Conservation (phyloP, 2,329 filamentous ascomycete genomes). For the Tolypocladium capitatum region DNA sequence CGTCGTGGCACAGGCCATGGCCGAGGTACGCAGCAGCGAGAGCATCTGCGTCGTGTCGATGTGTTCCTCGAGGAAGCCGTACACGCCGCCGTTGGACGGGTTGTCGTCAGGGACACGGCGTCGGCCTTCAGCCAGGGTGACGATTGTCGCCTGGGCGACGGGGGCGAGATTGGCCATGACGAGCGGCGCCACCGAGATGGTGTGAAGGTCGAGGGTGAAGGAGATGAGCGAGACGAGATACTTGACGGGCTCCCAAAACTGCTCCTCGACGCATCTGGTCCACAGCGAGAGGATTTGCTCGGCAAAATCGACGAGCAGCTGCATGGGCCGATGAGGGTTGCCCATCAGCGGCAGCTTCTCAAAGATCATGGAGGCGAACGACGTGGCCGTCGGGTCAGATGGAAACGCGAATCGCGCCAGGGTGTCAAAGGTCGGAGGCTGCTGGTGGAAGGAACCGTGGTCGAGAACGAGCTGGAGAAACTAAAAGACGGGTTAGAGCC, state of each 20-base stretch:
- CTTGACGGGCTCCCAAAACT: conserved; percentile 48
- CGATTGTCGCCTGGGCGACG: conserved; percentile 44
- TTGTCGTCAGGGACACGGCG: conserved; percentile 37
- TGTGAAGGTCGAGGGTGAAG: conserved; percentile 50
- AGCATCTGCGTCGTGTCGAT: conserved; percentile 52
- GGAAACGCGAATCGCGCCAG: conserved; percentile 53
- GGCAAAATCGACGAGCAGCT: conserved; percentile 51
- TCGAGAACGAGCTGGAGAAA: conserved; percentile 52
- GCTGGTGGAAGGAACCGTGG: conserved; percentile 40
- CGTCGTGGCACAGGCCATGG: conserved; percentile 42
- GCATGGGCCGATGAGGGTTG: conserved; percentile 32
- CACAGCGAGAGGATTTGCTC: conserved; percentile 53
- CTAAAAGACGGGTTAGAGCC: conserved; percentile 15
- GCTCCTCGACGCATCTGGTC: conserved; percentile 52
- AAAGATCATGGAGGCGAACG: conserved; percentile 54
- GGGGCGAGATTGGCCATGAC: conserved; percentile 45
- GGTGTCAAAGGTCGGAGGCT: conserved; percentile 53
- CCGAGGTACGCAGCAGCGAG: conserved; percentile 50
- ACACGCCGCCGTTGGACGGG: conserved; percentile 26
- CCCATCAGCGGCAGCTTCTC: conserved; percentile 50
- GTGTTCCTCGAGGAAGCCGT: conserved; percentile 29
- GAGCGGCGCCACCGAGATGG: conserved; percentile 41
- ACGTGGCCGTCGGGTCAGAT: conserved; percentile 41
- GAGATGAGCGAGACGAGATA: conserved; percentile 51
- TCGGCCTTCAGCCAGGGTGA: conserved; percentile 43